Evolutionary conservation across 345 rosid species (phyloP).

Genomic region (Boechera retrofracta): DNA sequence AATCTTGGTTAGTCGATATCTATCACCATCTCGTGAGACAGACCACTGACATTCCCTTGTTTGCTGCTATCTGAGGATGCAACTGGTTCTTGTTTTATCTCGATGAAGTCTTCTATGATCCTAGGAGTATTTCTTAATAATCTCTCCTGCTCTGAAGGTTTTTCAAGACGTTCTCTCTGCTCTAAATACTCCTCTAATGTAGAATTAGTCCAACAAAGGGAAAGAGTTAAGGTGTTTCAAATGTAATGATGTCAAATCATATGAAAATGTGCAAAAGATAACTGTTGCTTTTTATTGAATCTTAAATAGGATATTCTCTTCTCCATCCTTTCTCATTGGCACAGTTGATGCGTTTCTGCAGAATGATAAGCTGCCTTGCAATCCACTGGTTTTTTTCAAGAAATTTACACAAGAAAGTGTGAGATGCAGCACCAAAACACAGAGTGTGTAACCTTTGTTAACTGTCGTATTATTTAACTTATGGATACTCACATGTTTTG

Average conservation of each 20-base stretch:
- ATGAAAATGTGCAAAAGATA: background rate
- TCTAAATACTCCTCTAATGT: slow-evolving; percentile 43
- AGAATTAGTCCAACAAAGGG: slow-evolving; percentile 2
- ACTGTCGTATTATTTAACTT: background rate
- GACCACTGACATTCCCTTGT: slow-evolving; percentile 5
- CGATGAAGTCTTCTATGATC: slow-evolving; percentile 39
- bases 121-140: slow-evolving; percentile 33
- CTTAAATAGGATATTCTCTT: slow-evolving; percentile 41
- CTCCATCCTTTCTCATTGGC: slow-evolving; percentile 47
- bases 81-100: slow-evolving; percentile 15
- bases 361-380: slow-evolving; percentile 38
- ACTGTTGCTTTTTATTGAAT: slow-evolving; percentile 1
- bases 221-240: slow-evolving; percentile 38
- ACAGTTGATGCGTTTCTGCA: slow-evolving; percentile 42
- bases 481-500: slow-evolving; percentile 45
- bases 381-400: slow-evolving; percentile 41
- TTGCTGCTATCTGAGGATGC: slow-evolving; percentile 13
- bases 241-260: slow-evolving; percentile 6
- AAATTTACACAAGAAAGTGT: slow-evolving; percentile 16
- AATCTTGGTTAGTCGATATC: slow-evolving; percentile 23
- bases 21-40: slow-evolving; percentile 19
- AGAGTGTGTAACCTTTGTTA: background rate
- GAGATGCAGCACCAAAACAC: slow-evolving; percentile 26
- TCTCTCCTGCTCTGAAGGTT: slow-evolving; percentile 45
- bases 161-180: slow-evolving; percentile 40